These are phyloP conservation scores for Penstemon newberryi DNA, from an alignment of 257 asterid species.

Conservation along the genomic window DNA sequence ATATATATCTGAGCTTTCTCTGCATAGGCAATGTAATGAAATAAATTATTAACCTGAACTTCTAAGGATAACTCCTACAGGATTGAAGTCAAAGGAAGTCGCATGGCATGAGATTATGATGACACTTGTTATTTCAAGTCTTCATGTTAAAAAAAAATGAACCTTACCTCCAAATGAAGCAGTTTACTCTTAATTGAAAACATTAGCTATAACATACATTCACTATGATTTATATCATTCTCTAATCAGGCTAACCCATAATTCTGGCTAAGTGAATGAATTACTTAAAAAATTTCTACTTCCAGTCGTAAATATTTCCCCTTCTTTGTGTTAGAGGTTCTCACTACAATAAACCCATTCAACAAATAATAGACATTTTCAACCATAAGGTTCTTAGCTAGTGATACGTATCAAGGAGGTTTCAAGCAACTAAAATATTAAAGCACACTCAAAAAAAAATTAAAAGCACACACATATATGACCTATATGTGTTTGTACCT, in stretches of 20 bases:
- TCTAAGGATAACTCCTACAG: no score
- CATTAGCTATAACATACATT: conserved; percentile 1
- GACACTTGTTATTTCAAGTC: background rate
- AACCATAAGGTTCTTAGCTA: background rate
- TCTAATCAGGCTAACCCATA: conserved; percentile 3
- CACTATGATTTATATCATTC: background rate
- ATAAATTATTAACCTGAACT: no score
- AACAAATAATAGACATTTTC: background rate
- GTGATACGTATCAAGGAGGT: background rate
- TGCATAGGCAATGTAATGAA: no score
- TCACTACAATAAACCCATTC: background rate
- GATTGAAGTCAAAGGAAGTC: no score
- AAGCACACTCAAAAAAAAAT: conserved; percentile 13
- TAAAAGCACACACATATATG: background rate
- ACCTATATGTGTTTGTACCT: conserved; percentile 46
- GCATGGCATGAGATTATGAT: no score
- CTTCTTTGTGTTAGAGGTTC: conserved; percentile 6
- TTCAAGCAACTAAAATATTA: conserved; percentile 12
- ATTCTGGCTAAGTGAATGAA: conserved; percentile 4
- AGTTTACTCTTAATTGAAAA: background rate
- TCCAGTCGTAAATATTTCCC: background rate
- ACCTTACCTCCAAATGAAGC: background rate
- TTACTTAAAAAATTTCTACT: background rate
- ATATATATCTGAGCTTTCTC: no score
- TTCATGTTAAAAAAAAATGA: background rate